Base-by-base conservation (phyloP, 2,329 filamentous ascomycete species). In the Seiridium cupressi region DNA sequence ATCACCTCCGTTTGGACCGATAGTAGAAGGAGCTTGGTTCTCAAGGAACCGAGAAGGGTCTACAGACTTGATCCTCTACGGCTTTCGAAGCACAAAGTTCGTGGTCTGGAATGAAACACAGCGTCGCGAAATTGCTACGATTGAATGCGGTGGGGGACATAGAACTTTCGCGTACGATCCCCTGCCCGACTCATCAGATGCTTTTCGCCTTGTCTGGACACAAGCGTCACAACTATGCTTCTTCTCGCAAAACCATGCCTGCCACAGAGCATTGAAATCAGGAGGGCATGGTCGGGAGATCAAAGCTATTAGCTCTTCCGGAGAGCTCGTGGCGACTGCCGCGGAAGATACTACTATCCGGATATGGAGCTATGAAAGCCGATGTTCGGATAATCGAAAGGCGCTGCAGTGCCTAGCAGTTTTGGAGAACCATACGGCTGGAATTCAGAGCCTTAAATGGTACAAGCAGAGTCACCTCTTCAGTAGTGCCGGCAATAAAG, bases 201-300 rank as follows among this genome's bases (percentile, higher is more conserved):
- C 67, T 0, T 67, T 81, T 47, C 75, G 79, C 32, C 87, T 96
- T 61, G 82, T 91, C 0, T 97, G 91, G 83, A 94, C 89, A 3
- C 89, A 91, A 72, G 86, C 87, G 4, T 84, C 86, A 3, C 76
- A 74, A 60, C 74, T 84, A 54, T 76, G 74, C 55, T 67, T 84
- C n/a, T 79, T 79, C 69, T 77, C 77, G 13, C 80, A 84, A 65
- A 58, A 51, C 3, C 69, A 60, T 6, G 64, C 72, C 1, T 60
- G 70, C 2, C 73, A 79, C 60, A 68, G 78, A 70, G 65, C 84
- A 76, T 70, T 96, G 10, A 87, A 89, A 64, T 66, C 75, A 0
- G 94, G 95, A 5, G 86, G 86, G 0, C 95, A 99, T 73, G 95
- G 95, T 0, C 82, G 95, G 58, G 95, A 99, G 74, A 90, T 98